Conservation (phyloP, 1,284 basidiomycete genomes). For the Trichosporon sp. region DNA sequence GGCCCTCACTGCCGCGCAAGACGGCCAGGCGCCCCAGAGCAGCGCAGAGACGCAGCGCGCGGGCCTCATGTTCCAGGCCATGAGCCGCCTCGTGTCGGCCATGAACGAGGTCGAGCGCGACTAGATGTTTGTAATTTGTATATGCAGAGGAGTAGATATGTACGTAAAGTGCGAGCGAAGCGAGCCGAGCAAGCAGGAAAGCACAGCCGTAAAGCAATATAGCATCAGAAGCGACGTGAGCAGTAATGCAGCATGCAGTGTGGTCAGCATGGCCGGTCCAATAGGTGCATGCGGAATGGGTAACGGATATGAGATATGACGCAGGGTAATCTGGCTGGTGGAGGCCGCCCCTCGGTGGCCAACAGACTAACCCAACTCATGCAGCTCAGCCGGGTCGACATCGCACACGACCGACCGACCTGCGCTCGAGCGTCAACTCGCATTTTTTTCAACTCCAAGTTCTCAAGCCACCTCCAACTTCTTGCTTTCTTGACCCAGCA, state of each 20-base stretch:
- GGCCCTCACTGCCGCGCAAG: slow-evolving; percentile 25
- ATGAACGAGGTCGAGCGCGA: slow-evolving; percentile 55
- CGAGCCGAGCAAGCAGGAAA: background rate
- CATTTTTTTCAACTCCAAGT: background rate
- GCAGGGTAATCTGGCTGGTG: background rate
- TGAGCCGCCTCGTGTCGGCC: slow-evolving; percentile 52
- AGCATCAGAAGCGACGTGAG: no score
- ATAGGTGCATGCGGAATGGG: background rate
- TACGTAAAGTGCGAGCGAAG: no score
- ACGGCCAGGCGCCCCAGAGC: slow-evolving; percentile 26
- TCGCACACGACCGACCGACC: background rate
- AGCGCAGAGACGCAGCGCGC: slow-evolving; percentile 53
- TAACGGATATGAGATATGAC: background rate
- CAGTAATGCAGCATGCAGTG: background rate
- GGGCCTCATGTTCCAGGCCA: slow-evolving; percentile 55
- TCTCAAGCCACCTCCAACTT: background rate
- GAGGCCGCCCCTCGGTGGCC: background rate
- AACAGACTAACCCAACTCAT: background rate
- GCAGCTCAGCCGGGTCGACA: background rate
- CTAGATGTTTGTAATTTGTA: slow-evolving; percentile 25
- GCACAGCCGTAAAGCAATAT: background rate
- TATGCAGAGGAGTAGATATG: background rate
- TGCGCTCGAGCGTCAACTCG: background rate
- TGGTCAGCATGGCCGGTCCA: background rate
- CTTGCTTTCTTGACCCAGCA: background rate